These are phyloP conservation scores for Aspergillus ustus DNA, from an alignment of 2,329 filamentous ascomycete genomes.

Conservation along the genomic window DNA sequence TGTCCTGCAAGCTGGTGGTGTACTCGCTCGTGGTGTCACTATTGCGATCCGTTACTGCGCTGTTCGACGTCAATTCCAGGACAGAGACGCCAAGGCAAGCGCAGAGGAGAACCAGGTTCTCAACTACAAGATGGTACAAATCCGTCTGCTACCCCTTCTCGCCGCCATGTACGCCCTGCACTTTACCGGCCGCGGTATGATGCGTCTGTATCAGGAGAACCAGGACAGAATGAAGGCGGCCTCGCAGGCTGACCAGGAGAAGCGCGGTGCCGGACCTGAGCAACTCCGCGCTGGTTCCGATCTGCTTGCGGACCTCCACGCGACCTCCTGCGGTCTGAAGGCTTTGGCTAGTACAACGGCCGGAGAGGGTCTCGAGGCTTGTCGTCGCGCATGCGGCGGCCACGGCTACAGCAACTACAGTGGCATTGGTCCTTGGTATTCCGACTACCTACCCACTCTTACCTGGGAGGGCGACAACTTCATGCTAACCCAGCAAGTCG, in stretches of 20 bases:
- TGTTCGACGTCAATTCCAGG: slow-evolving; percentile 77
- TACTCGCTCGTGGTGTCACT: slow-evolving; percentile 75
- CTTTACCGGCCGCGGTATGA: slow-evolving; percentile 78
- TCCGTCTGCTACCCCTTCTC: slow-evolving; percentile 71
- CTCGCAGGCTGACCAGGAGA: slow-evolving; percentile 49
- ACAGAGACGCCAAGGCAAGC: slow-evolving; percentile 66
- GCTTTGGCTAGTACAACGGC: slow-evolving; percentile 73
- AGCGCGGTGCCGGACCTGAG: slow-evolving; percentile 68
- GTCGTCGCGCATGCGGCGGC: slow-evolving; percentile 75
- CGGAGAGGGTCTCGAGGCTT: slow-evolving; percentile 75
- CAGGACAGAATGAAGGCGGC: slow-evolving; percentile 67
- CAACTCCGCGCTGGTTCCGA: slow-evolving; percentile 69
- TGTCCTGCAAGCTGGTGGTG: slow-evolving; percentile 72
- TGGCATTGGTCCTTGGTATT: slow-evolving; percentile 76
- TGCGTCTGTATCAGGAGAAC: slow-evolving; percentile 72
- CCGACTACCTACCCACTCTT: slow-evolving; percentile 72
- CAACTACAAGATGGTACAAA: slow-evolving; percentile 81
- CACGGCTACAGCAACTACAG: slow-evolving; percentile 77
- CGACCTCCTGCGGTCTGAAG: slow-evolving; percentile 77
- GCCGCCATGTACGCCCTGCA: slow-evolving; percentile 78
- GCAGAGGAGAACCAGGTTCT: slow-evolving; percentile 74
- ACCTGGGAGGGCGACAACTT: slow-evolving; percentile 83
- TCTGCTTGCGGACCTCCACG: slow-evolving; percentile 73
- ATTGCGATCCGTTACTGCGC: slow-evolving; percentile 77
- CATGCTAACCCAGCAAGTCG: slow-evolving; percentile 81